phyloP scores from a whole-genome alignment of 345 rosid species.

The Bruguiera gymnorhiza region DNA sequence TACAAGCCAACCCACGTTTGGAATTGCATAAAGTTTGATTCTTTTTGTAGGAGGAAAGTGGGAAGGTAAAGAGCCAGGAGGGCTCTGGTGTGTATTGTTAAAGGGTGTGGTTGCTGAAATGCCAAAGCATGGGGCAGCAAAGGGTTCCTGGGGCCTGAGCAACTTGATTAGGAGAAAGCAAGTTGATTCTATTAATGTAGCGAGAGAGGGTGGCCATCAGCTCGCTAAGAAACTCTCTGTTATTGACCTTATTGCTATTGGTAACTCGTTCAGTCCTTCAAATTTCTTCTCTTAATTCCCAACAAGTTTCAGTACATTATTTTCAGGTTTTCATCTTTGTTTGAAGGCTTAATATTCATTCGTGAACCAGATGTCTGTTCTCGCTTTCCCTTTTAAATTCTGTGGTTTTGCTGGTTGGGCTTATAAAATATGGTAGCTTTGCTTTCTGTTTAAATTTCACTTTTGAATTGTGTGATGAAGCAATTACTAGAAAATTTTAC shows the following conservation, averaged over 20 bases:
- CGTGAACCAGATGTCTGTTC: neutral
- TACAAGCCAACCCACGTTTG: no score
- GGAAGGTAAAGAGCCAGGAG: neutral
- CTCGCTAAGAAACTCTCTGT: constrained; percentile 65
- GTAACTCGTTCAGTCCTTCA: constrained; percentile 26
- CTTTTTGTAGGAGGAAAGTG: neutral
- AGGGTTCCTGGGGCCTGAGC: constrained; percentile 46
- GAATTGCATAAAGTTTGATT: neutral
- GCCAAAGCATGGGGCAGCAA: constrained; percentile 37
- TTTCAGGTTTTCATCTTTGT: neutral
- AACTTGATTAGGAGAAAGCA: constrained; percentile 68
- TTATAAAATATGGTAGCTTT: neutral
- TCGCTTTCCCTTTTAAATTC: neutral
- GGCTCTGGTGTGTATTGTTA: neutral
- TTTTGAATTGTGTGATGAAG: neutral
- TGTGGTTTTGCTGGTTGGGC: neutral
- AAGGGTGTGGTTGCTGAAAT: constrained; percentile 59
- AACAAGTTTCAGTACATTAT: neutral
- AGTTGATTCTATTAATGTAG: constrained; percentile 56
- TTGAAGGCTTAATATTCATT: neutral
- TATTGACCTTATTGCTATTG: constrained; percentile 71
- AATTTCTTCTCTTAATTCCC: neutral
- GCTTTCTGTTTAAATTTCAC: no score
- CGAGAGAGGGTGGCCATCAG: constrained; percentile 32
- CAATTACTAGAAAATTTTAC: neutral